Percentiles rank a stretch among this genome's conserved stretches.
Conservation (phyloP, 495 filamentous ascomycete genomes). For the Aspergillus biplanus region DNA sequence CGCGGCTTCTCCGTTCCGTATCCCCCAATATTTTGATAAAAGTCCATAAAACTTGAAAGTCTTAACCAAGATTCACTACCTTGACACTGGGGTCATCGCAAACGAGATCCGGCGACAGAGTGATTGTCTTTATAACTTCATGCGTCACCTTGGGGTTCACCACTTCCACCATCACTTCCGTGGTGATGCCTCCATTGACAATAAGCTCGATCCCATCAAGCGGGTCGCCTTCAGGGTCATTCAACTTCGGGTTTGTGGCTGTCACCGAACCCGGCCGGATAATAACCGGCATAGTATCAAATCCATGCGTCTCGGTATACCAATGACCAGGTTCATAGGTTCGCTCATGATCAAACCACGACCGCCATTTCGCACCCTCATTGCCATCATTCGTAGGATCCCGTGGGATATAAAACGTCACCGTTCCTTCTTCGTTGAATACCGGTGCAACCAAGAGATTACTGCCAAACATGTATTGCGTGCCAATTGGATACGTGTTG, state of each 20-base stretch:
- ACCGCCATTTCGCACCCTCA: slow-evolving; percentile 55
- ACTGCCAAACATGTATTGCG: slow-evolving; percentile 67
- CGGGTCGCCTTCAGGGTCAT: slow-evolving; percentile 39
- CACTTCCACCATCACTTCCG: slow-evolving; percentile 34
- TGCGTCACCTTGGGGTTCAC: slow-evolving; percentile 39
- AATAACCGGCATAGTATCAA: slow-evolving; percentile 45
- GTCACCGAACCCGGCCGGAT: slow-evolving; percentile 45
- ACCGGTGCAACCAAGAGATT: slow-evolving; percentile 63
- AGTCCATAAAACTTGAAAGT: too few relatives aligned
- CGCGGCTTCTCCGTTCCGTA: too few relatives aligned
- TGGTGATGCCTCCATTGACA: slow-evolving; percentile 37
- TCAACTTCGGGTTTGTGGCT: slow-evolving; percentile 36
- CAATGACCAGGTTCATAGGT: slow-evolving; percentile 42
- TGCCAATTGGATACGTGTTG: slow-evolving; percentile 62
- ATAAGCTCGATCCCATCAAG: slow-evolving; percentile 42
- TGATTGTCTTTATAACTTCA: slow-evolving; percentile 33
- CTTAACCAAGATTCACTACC: neutral
- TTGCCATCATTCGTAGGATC: slow-evolving; percentile 21
- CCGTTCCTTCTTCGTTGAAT: slow-evolving; percentile 60
- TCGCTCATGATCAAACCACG: slow-evolving; percentile 48
- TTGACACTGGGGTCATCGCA: slow-evolving; percentile 20
- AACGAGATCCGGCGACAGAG: slow-evolving; percentile 13
- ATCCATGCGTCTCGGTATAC: slow-evolving; percentile 50
- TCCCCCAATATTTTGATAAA: too few relatives aligned
- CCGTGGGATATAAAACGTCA: slow-evolving; percentile 64